Percentiles rank a stretch among this genome's conserved stretches.
Evolutionary conservation across 768 basidiomycete species (phyloP).

Genomic region (Multifurca ochricompacta): DNA sequence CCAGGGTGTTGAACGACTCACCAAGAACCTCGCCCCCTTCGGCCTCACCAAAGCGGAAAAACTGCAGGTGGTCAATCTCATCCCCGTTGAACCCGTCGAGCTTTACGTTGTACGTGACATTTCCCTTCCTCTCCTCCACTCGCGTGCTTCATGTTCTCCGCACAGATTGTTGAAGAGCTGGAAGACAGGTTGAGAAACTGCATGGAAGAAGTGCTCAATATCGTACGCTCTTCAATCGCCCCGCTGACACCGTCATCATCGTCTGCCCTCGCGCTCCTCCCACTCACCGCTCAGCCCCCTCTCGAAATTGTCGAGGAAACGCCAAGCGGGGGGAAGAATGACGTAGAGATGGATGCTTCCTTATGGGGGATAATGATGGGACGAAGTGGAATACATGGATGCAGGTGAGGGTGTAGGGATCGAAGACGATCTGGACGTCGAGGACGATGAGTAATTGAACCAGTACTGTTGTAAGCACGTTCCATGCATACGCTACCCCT

Average conservation of each 20-base stretch:
- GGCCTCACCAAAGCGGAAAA: slow-evolving; percentile 87
- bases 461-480: too few species aligned
- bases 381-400: slow-evolving; percentile 18
- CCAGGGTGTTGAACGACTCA: slow-evolving; percentile 55
- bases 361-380: slow-evolving; percentile 12
- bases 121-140: background rate
- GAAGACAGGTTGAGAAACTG: slow-evolving; percentile 71
- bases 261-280: background rate
- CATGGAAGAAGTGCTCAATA: slow-evolving; percentile 56
- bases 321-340: background rate
- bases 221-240: slow-evolving; percentile 42
- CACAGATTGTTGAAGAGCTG: slow-evolving; percentile 87
- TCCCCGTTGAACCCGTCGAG: slow-evolving; percentile 74
- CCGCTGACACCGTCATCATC: slow-evolving; percentile 3
- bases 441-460: slow-evolving; percentile 18
- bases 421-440: slow-evolving; percentile 23
- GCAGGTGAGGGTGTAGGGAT: slow-evolving; percentile 21
- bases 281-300: background rate
- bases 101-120: slow-evolving; percentile 73
- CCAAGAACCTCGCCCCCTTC: slow-evolving; percentile 57
- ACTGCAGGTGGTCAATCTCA: slow-evolving; percentile 85
- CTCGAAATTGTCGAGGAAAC: slow-evolving; percentile 13
- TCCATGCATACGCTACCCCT: too few species aligned
- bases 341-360: slow-evolving; percentile 3
- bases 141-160: background rate